Evolutionary conservation across 192 early-diverging fungal genomes (phyloP).

Genomic region (Linnemannia exigua): DNA sequence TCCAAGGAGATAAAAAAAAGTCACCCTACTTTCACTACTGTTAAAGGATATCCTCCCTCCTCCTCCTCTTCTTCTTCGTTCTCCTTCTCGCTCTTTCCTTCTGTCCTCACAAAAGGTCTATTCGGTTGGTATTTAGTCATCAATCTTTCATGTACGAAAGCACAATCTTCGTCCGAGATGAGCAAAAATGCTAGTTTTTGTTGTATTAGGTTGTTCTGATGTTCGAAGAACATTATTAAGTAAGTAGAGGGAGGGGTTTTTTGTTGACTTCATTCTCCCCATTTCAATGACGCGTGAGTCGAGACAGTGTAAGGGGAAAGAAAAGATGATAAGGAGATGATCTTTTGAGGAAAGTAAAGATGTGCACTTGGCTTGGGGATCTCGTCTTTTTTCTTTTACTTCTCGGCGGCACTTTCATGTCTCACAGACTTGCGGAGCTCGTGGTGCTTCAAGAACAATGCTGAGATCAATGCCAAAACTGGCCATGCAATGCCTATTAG

Average conservation of each 20-base stretch:
- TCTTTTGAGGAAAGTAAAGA: neutral
- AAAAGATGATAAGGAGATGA: neutral
- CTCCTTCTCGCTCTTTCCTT: neutral
- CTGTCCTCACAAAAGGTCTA: neutral
- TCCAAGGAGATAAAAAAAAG: neutral
- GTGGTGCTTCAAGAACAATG: conserved; percentile 40
- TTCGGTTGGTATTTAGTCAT: neutral
- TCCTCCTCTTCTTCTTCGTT: neutral
- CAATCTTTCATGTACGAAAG: too few relatives aligned
- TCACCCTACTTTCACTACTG: neutral
- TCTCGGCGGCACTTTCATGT: neutral
- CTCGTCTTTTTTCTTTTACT: neutral
- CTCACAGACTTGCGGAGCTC: conserved; percentile 38
- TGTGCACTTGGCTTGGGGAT: neutral
- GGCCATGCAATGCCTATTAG: conserved; percentile 44
- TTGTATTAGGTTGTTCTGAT: neutral
- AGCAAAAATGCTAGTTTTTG: neutral
- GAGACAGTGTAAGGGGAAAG: neutral
- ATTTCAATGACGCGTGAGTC: neutral
- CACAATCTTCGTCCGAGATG: neutral
- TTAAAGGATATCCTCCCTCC: neutral
- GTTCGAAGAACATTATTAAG: neutral
- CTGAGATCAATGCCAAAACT: conserved; percentile 12
- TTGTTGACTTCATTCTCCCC: neutral
- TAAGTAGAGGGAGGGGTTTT: neutral